phyloP scores from a whole-genome alignment of 1,284 basidiomycete genomes.

The Tilletiaria anomala region DNA sequence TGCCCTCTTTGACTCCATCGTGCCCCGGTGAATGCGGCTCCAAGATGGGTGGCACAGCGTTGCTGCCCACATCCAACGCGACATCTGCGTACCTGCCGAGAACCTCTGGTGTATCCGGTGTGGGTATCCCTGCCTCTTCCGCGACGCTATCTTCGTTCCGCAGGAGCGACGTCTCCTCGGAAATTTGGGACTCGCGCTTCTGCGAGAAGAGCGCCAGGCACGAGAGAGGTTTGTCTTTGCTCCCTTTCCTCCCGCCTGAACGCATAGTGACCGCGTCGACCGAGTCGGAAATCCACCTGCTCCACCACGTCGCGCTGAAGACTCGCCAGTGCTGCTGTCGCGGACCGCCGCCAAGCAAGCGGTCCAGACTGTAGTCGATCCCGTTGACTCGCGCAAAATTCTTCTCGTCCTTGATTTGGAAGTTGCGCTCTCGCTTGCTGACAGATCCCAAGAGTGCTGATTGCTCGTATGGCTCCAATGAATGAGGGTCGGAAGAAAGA shows the following conservation, averaged over 20 bases:
- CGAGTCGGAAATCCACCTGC: slow-evolving; percentile 6
- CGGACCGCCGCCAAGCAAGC: slow-evolving; percentile 46
- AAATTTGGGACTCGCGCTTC: slow-evolving; percentile 8
- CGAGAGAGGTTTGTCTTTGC: neutral
- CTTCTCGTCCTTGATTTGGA: slow-evolving; percentile 56
- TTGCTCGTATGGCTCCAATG: slow-evolving; percentile 1
- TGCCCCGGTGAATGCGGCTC: slow-evolving; percentile 20
- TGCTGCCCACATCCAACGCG: slow-evolving; percentile 33
- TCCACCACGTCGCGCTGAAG: slow-evolving; percentile 2
- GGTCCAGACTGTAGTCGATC: slow-evolving; percentile 80
- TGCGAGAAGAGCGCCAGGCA: no score
- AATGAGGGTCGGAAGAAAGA: slow-evolving; percentile 14
- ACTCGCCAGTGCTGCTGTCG: slow-evolving; percentile 4
- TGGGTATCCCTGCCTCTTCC: slow-evolving; percentile 36
- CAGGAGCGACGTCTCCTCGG: no score
- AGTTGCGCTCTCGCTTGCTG: slow-evolving; percentile 39
- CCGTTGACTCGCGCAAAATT: slow-evolving; percentile 94
- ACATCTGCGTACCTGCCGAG: slow-evolving; percentile 34
- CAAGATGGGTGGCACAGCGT: slow-evolving; percentile 29
- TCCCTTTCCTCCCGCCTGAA: slow-evolving; percentile 4
- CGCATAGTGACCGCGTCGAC: no score
- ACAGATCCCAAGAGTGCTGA: slow-evolving; percentile 2
- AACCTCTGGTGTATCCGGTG: slow-evolving; percentile 34
- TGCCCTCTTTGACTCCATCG: slow-evolving; percentile 44
- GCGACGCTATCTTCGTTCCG: slow-evolving; percentile 17